phyloP scores from a whole-genome alignment of 371 early-diverging fungal genomes.

The Synchytrium microbalum region DNA sequence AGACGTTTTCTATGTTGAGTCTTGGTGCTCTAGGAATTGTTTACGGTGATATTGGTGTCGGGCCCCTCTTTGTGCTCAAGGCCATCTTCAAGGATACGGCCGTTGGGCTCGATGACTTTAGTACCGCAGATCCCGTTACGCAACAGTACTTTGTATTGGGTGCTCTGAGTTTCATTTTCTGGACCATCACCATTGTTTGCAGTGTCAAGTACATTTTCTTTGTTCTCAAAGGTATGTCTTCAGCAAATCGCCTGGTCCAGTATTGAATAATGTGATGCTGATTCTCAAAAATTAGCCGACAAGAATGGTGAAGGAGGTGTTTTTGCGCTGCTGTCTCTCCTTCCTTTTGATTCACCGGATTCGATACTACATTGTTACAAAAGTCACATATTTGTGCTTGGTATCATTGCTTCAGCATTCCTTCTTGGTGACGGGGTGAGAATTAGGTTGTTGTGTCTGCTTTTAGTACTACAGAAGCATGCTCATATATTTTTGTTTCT shows the following conservation, averaged over 20 bases:
- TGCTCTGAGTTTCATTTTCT: constrained; percentile 42
- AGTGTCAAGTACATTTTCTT: constrained; percentile 45
- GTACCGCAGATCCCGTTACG: background rate
- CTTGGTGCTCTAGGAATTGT: constrained; percentile 32
- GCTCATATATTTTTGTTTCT: background rate
- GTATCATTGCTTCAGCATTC: constrained; percentile 25
- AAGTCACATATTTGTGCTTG: constrained; percentile 15
- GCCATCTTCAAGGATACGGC: constrained; percentile 31
- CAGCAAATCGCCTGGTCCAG: background rate
- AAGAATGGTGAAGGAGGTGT: constrained; percentile 60
- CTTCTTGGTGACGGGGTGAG: constrained; percentile 30
- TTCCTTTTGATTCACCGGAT: constrained; percentile 29
- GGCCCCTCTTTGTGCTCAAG: constrained; percentile 44
- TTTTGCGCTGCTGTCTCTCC: constrained; percentile 47
- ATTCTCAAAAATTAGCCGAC: constrained; percentile 29
- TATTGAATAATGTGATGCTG: background rate
- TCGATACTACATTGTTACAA: constrained; percentile 17
- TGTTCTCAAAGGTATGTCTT: constrained; percentile 31
- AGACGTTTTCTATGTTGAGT: constrained; percentile 21
- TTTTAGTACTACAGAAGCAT: constrained; percentile 11
- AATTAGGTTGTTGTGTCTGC: background rate
- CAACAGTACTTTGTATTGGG: constrained; percentile 28
- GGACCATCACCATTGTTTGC: constrained; percentile 46
- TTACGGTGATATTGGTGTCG: constrained; percentile 52
- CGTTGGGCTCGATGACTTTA: background rate